Evolutionary conservation across 768 basidiomycete species (phyloP).

Genomic region (Pholiota molesta): DNA sequence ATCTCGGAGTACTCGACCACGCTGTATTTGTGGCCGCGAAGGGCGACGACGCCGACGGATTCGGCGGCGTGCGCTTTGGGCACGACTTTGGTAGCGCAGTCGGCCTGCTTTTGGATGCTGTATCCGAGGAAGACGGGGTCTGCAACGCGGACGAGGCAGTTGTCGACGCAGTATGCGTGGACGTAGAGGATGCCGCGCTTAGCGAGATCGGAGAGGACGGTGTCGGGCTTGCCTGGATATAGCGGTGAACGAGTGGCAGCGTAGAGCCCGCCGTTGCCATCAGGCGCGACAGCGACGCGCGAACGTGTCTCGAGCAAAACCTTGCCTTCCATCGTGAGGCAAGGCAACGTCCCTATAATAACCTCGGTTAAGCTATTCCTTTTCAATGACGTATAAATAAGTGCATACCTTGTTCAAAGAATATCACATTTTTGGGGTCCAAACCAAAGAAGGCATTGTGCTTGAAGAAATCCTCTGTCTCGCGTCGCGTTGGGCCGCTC

Average conservation of each 20-base stretch:
- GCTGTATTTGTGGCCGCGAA: slow-evolving; percentile 79
- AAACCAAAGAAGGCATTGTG: slow-evolving; percentile 84
- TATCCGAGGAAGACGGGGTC: slow-evolving; percentile 98
- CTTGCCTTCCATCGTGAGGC: slow-evolving; percentile 92
- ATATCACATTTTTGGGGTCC: slow-evolving; percentile 73
- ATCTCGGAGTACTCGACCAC: slow-evolving; percentile 99
- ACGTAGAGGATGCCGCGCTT: slow-evolving; percentile 81
- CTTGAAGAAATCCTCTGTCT: slow-evolving; percentile 85
- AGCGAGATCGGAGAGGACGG: slow-evolving; percentile 84
- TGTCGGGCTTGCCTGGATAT: slow-evolving; percentile 56
- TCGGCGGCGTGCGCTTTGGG: slow-evolving; percentile 86
- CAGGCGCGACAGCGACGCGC: slow-evolving; percentile 91
- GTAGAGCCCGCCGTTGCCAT: slow-evolving; percentile 97
- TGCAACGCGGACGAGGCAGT: slow-evolving; percentile 96
- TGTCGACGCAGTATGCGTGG: slow-evolving; percentile 97
- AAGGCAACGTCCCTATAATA: slow-evolving; percentile 85
- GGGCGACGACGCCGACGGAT: slow-evolving; percentile 93
- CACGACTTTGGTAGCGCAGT: slow-evolving; percentile 96
- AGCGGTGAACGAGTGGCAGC: slow-evolving; percentile 86
- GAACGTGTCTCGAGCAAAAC: slow-evolving; percentile 82
- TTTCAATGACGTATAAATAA: slow-evolving; percentile 6
- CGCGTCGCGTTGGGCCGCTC: slow-evolving; percentile 88
- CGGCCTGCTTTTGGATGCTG: slow-evolving; percentile 84
- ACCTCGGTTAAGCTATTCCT: slow-evolving; percentile 6
- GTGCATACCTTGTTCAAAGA: slow-evolving; percentile 91